Evolutionary conservation across 1,284 basidiomycete genomes (phyloP), one percentile per base, ranked within the genome.

Genomic region (Malassezia sympodialis): DNA sequence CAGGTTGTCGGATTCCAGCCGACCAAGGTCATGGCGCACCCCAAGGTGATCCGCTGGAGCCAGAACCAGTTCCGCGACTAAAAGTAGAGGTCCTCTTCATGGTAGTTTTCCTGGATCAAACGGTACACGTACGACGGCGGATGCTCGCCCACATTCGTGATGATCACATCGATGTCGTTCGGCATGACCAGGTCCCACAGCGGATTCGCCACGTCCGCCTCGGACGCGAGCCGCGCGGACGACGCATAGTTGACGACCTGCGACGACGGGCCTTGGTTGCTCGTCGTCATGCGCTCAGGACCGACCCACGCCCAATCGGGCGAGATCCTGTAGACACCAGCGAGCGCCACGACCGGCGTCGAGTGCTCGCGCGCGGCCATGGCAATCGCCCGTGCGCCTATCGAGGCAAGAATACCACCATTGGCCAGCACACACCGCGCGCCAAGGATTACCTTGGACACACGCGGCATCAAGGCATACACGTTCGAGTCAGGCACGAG

Each of bases 281-380:
- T 42, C 15, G 42, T 23, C 8, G 37, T 19, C 17, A 59, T 39
- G n/a, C 45, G 49, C 3, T 60, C 56, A 1, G 66, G 66, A 14
- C 66, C 60, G 14, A 67, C 63, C 63, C 89, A 76, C 73, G 90
- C 90, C 89, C 93, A 96, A 23, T 88, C 79, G 1, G 90, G 90
- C 8, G 89, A 91, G 63, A 98, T 80, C 74, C 96, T 96, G 79
- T 90, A 96, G 75, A 94, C 89, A 1, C 91, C 93, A 1, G 90
- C 85, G 62, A 88, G 87, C 15, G 96, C 87, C 19, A 96, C 88
- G 28, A 96, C 87, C 0, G 93, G 93, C 12, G 89, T 93, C 61
- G 84, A 83, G 77, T 96, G 90, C 21, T 85, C 84, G 50, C 84
- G 84, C n/a, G 94, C 93, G 23, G 91, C 90, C 32, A 87, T 83